phyloP scores from a whole-genome alignment of 495 filamentous ascomycete species.

The Annulohypoxylon nitens region DNA sequence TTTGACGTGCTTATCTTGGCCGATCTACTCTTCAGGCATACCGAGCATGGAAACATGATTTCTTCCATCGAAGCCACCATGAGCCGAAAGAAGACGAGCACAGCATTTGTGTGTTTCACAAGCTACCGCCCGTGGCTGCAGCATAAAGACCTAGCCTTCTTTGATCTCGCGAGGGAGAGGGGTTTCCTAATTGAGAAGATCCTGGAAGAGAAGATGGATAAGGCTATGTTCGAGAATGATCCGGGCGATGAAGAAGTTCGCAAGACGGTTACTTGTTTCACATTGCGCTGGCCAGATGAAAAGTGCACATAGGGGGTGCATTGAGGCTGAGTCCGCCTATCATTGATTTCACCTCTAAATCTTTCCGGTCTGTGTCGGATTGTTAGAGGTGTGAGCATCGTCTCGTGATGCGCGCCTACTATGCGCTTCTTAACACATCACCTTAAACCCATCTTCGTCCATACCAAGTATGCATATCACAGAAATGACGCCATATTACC shows the following conservation, averaged over 20 bases:
- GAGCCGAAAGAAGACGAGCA: conserved; percentile 64
- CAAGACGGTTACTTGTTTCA: conserved; percentile 85
- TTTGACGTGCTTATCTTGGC: conserved; percentile 89
- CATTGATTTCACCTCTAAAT: conserved; percentile 15
- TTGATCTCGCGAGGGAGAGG: conserved; percentile 74
- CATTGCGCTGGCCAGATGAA: conserved; percentile 66
- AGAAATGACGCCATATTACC: conserved; percentile 21
- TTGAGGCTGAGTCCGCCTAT: conserved; percentile 22
- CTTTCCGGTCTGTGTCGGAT: conserved; percentile 17
- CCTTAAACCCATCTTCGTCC: background rate
- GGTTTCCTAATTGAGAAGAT: conserved; percentile 83
- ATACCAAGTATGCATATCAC: conserved; percentile 1
- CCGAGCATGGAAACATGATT: conserved; percentile 82
- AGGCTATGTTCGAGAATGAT: conserved; percentile 90
- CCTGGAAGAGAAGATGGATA: conserved; percentile 82
- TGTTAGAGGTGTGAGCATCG: conserved; percentile 14
- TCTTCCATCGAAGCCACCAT: conserved; percentile 75
- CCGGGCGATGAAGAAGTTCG: conserved; percentile 80
- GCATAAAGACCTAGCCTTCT: conserved; percentile 86
- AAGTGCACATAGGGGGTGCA: conserved; percentile 30
- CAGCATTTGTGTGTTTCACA: conserved; percentile 90
- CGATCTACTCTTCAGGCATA: conserved; percentile 90
- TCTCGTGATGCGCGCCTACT: conserved; percentile 23
- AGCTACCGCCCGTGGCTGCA: conserved; percentile 92
- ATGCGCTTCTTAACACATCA: conserved; percentile 16